Base-by-base conservation (phyloP, 73 alveolate species). In the Paramecium octaurelia region DNA sequence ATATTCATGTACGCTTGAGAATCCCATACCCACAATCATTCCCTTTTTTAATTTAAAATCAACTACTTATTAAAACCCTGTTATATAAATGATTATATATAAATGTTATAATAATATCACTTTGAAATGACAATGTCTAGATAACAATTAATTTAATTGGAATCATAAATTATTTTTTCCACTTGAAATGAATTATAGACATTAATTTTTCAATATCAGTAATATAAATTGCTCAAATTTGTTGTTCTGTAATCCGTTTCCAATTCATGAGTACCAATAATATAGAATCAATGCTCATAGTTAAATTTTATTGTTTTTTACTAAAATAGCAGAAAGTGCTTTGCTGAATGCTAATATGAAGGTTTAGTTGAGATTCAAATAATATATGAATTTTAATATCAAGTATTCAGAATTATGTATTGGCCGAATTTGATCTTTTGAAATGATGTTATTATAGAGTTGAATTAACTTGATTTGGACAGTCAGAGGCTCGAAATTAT, bases 401-500 rank as follows among this genome's bases (percentile, higher is more conserved):
- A 64, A 3, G 31, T 14, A 27, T 27, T 64, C 84, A 64, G 16
- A 48, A 48, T 64, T 31, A 34, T 31, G 84, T 64, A 31, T 64
- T 64, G 10, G 9, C 84, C n/a, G 84, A 64, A 34, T 27, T 31
- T 7, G 84, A 64, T 64, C 84, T 27, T 34, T 64, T 27, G 46
- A 31, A 64, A 64, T 11, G 46, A 64, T 64, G 84, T 24, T 64
- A 12, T 34, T 64, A 50, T 3, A 64, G 48, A 34, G 46, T 64
- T 27, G 84, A 64, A 9, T 64, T 11, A 6, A 64, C 84, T 42
- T 64, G 16, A 64, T 23, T 64, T 64, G 84, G 84, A 64, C 84
- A 64, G 84, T 64, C 84, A 64, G 42, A 12, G 20, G 84, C 84
- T 64, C 84, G 44, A 64, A 64, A 64, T 64, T 64, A 64, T 16